Evolutionary conservation across 2,329 filamentous ascomycete species (phyloP).

Genomic region (Beauveria bassiana): DNA sequence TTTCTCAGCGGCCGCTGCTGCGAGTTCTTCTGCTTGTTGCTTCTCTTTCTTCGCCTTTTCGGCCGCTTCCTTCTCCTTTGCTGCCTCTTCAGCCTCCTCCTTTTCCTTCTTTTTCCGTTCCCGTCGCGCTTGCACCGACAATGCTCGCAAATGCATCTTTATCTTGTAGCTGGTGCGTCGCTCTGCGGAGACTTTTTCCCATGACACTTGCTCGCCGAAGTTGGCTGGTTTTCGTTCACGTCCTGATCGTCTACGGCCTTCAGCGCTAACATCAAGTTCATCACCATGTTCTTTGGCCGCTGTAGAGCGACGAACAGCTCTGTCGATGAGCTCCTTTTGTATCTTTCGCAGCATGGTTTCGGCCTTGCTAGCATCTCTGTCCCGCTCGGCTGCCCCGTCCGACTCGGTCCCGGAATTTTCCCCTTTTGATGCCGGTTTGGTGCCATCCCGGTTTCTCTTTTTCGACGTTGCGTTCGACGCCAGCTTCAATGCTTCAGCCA

Average conservation of each 20-base stretch:
- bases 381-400: not conserved
- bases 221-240: constrained; percentile 22
- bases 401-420: not conserved
- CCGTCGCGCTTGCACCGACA: not conserved
- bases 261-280: constrained; percentile 26
- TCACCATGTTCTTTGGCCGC: not conserved
- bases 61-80: constrained; percentile 2
- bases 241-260: constrained; percentile 19
- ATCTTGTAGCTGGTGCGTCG: constrained; percentile 9
- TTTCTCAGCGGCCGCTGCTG: not conserved
- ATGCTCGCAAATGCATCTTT: constrained; percentile 6
- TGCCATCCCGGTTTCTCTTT: not conserved
- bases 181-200: constrained; percentile 17
- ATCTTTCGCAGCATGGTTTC: constrained; percentile 3
- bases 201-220: constrained; percentile 24
- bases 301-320: constrained; percentile 5
- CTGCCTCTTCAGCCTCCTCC: constrained; percentile 8
- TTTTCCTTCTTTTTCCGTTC: not conserved
- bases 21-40: not conserved
- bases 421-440: not conserved
- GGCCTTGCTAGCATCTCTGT: not conserved
- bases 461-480: constrained; percentile 3
- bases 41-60: constrained; percentile 6
- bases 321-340: constrained; percentile 6
- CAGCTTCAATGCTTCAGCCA: constrained; percentile 2